phyloP scores from a whole-genome alignment of 2,329 filamentous ascomycete species.

The Fonsecaea pugnacius region DNA sequence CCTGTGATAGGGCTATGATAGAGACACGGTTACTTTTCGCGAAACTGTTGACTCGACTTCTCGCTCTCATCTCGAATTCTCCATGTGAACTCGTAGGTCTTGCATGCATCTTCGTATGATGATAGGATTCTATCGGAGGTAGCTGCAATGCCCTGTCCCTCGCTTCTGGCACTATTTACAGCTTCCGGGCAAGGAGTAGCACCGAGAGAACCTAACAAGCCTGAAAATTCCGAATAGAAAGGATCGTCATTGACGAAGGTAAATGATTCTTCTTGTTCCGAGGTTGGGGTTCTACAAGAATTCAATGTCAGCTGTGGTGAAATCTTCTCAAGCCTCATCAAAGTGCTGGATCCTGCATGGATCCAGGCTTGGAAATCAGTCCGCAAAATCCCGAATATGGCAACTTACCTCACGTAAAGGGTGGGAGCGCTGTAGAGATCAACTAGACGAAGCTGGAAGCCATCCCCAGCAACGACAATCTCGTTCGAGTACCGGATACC shows the following conservation, averaged over 20 bases:
- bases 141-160: background rate
- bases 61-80: slow-evolving; percentile 12
- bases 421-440: slow-evolving; percentile 1
- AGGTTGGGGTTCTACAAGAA: background rate
- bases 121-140: slow-evolving; percentile 2
- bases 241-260: background rate
- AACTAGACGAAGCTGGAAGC: slow-evolving; percentile 5
- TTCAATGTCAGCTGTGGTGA: background rate
- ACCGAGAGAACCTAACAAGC: background rate
- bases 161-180: background rate
- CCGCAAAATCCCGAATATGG: background rate
- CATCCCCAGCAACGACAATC: background rate
- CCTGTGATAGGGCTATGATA: background rate
- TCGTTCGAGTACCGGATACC: slow-evolving; percentile 5
- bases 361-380: background rate
- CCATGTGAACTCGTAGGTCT: slow-evolving; percentile 16
- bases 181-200: background rate
- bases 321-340: background rate
- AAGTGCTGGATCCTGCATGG: background rate
- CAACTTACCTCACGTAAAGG: slow-evolving; percentile 10
- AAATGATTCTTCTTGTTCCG: slow-evolving; percentile 6
- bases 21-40: background rate
- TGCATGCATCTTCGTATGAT: slow-evolving; percentile 18
- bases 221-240: slow-evolving; percentile 8
- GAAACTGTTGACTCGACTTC: background rate